Evolutionary conservation across 257 asterid genomes (phyloP).

Genomic region (Ilex asprella): DNA sequence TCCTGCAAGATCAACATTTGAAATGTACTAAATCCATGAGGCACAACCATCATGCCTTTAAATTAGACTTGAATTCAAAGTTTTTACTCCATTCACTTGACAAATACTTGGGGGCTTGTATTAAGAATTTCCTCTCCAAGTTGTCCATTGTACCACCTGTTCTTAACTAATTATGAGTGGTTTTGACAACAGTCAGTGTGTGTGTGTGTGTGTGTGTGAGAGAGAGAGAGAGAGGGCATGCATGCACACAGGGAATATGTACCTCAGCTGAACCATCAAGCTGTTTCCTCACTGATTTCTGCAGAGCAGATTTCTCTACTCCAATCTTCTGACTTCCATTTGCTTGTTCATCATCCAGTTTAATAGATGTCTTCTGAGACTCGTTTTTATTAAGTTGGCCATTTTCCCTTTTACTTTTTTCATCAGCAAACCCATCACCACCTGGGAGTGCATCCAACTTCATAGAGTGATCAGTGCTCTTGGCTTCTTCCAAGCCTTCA

Average conservation of each 20-base stretch:
- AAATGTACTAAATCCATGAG: no score
- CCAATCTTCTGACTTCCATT: constrained; percentile 20
- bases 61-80: no score
- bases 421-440: constrained; percentile 16
- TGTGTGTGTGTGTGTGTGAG: no score
- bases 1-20: no score
- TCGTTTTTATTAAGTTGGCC: constrained; percentile 6
- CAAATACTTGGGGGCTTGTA: no score
- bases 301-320: constrained; percentile 23
- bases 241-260: not conserved
- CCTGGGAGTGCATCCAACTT: constrained; percentile 9
- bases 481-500: constrained; percentile 35
- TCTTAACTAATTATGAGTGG: no score
- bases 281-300: constrained; percentile 43
- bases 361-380: constrained; percentile 6
- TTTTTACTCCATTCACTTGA: no score
- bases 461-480: constrained; percentile 14
- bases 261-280: constrained; percentile 53
- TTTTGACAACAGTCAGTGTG: no score
- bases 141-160: no score
- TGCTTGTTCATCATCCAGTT: constrained; percentile 17
- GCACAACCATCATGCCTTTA: no score
- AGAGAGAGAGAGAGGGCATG: no score
- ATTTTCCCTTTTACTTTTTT: constrained; percentile 15
- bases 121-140: no score